phyloP scores from a whole-genome alignment of 805 yeast species.

The Dipodascopsis uninucleata region DNA sequence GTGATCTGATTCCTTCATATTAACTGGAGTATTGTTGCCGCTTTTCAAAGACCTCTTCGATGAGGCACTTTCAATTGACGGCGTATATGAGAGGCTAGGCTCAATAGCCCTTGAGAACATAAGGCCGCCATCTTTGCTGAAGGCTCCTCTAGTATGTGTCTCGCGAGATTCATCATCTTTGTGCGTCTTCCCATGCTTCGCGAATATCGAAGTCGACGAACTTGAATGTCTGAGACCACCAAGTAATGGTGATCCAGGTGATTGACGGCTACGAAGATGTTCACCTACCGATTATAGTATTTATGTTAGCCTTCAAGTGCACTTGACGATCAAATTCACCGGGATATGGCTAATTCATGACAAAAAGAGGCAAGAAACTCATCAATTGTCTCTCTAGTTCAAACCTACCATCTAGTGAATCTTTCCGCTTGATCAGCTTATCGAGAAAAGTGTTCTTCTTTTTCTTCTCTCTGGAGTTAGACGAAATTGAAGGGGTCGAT shows the following conservation, averaged over 20 bases:
- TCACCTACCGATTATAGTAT: not conserved
- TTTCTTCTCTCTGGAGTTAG: conserved; percentile 8
- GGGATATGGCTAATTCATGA: too few relatives aligned
- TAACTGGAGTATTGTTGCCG: not conserved
- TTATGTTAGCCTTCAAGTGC: too few relatives aligned
- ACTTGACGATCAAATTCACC: too few relatives aligned
- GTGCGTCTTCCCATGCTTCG: too few relatives aligned
- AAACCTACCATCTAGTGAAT: conserved; percentile 7
- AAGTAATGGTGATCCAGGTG: not conserved
- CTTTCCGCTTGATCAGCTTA: conserved; percentile 13
- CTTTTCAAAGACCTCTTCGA: not conserved
- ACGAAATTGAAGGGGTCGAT: conserved; percentile 10
- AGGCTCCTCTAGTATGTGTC: too few relatives aligned
- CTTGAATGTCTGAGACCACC: not conserved
- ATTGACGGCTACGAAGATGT: not conserved
- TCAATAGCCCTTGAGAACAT: conserved; percentile 1
- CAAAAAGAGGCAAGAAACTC: too few relatives aligned
- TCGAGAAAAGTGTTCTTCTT: conserved; percentile 14
- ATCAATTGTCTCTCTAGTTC: too few relatives aligned
- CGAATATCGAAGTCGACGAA: too few relatives aligned
- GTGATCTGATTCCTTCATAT: conserved; percentile 1
- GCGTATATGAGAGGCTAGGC: not conserved
- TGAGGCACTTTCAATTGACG: not conserved
- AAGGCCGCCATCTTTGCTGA: too few relatives aligned
- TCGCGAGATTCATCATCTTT: not conserved